A percentile compares a stretch with the other conserved stretches of the same genome.
These are phyloP conservation scores for Eucalyptus pauciflora DNA, from an alignment of 345 rosid species.

Conservation along the genomic window DNA sequence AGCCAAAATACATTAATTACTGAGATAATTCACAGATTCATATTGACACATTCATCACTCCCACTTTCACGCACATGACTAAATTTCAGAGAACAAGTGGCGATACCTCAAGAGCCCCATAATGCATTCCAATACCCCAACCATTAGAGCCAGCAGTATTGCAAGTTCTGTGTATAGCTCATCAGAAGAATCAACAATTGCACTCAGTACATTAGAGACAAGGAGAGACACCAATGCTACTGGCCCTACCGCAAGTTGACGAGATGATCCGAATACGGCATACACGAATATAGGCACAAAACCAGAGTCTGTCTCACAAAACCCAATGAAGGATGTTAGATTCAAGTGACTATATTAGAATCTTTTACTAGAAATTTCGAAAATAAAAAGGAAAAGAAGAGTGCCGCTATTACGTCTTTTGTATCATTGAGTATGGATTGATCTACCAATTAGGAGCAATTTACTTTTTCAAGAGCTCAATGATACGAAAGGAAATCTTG, in stretches of 20 bases:
- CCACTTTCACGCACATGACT: neutral
- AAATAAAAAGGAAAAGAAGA: neutral
- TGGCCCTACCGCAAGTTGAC: slow-evolving; percentile 98
- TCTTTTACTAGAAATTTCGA: neutral
- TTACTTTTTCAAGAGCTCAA: neutral
- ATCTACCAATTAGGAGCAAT: neutral
- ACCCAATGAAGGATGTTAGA: neutral
- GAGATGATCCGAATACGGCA: slow-evolving; percentile 85
- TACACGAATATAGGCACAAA: slow-evolving; percentile 91
- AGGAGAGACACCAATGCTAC: slow-evolving; percentile 98
- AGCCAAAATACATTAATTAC: neutral
- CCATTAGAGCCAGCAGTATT: slow-evolving; percentile 82
- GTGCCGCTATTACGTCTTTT: neutral
- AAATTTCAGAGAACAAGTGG: neutral
- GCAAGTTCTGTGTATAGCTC: slow-evolving; percentile 85
- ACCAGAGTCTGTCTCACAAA: slow-evolving; percentile 63
- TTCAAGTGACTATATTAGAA: neutral
- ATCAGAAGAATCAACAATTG: slow-evolving; percentile 55
- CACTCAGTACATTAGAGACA: slow-evolving; percentile 77
- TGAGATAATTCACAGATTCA: neutral
- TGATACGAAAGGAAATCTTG: neutral
- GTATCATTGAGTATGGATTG: neutral
- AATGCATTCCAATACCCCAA: slow-evolving; percentile 83
- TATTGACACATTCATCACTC: neutral
- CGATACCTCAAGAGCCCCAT: slow-evolving; percentile 92